phyloP scores from a whole-genome alignment of 1,284 basidiomycete genomes.

The Apiotrichum domesticum region DNA sequence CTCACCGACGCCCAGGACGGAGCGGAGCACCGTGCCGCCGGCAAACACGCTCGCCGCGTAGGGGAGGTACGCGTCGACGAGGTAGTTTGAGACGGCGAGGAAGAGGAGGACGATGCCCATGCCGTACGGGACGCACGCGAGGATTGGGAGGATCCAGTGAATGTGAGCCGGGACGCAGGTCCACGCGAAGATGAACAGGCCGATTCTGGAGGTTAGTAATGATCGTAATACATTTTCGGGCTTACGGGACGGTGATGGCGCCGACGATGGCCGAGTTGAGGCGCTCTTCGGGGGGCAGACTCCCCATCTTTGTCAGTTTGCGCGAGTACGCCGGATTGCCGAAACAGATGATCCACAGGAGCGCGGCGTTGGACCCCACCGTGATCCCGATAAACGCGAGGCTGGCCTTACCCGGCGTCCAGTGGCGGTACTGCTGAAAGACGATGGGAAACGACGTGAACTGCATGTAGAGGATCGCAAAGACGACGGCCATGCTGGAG shows the following conservation, averaged over 20 bases:
- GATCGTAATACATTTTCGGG: neutral
- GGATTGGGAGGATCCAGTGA: slow-evolving; percentile 59
- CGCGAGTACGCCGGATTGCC: slow-evolving; percentile 23
- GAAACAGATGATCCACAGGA: slow-evolving; percentile 52
- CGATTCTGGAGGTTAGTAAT: slow-evolving; percentile 36
- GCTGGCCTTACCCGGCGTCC: slow-evolving; percentile 51
- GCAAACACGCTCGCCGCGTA: slow-evolving; percentile 63
- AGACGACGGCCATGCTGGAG: slow-evolving; percentile 18
- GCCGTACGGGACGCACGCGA: slow-evolving; percentile 61
- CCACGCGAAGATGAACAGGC: slow-evolving; percentile 58
- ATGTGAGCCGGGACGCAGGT: slow-evolving; percentile 54
- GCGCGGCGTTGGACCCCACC: slow-evolving; percentile 54
- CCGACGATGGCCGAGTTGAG: neutral
- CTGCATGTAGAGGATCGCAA: slow-evolving; percentile 30
- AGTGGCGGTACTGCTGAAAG: slow-evolving; percentile 24
- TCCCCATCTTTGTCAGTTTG: neutral
- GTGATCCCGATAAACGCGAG: slow-evolving; percentile 61
- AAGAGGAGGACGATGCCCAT: slow-evolving; percentile 57
- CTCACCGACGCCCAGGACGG: slow-evolving; percentile 51
- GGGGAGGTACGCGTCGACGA: slow-evolving; percentile 58
- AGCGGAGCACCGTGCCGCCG: slow-evolving; percentile 62
- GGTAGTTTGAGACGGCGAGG: slow-evolving; percentile 51
- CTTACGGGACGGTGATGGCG: neutral
- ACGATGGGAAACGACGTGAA: slow-evolving; percentile 48
- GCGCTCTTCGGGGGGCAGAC: neutral